Conservation (phyloP, 2,329 filamentous ascomycete species). For the Arthrobotrys iridis region DNA sequence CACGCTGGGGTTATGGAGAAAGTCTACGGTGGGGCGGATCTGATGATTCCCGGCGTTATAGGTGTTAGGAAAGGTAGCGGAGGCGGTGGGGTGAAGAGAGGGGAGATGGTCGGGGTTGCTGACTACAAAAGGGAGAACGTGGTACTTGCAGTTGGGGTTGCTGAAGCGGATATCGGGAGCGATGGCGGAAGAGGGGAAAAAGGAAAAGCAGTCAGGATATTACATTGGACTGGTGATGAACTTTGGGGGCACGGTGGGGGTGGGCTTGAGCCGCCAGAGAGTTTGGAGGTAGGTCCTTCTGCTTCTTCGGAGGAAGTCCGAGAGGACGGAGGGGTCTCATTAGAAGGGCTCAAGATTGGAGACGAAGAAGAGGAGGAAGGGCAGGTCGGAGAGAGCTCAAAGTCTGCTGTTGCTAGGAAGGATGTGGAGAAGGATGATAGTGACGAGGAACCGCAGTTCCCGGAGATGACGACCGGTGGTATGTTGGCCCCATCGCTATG, state of each 20-base stretch:
- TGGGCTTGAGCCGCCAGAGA: conserved; percentile 62
- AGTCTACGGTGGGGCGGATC: conserved; percentile 71
- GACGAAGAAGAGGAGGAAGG: conserved; percentile 63
- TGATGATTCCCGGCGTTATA: conserved; percentile 75
- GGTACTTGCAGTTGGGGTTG: conserved; percentile 72
- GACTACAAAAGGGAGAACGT: conserved; percentile 70
- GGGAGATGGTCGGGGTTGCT: conserved; percentile 72
- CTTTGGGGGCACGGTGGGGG: conserved; percentile 70
- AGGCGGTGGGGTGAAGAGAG: conserved; percentile 66
- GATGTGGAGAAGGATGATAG: conserved; percentile 17
- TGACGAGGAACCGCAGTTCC: conserved; percentile 38
- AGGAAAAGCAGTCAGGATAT: conserved; percentile 72
- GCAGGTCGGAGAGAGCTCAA: conserved; percentile 59
- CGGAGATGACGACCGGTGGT: conserved; percentile 70
- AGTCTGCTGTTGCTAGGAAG: conserved; percentile 55
- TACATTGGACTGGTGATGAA: conserved; percentile 76
- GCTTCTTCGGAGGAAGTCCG: conserved; percentile 5
- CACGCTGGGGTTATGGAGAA: conserved; percentile 71
- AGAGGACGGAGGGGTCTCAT: conserved; percentile 49
- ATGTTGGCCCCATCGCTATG: conserved; percentile 40
- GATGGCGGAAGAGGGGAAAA: conserved; percentile 68
- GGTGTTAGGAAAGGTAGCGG: conserved; percentile 63
- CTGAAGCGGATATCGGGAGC: conserved; percentile 70
- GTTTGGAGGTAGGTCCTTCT: conserved; percentile 65
- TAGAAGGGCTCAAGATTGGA: conserved; percentile 63